Percentiles rank a stretch among this genome's conserved stretches.
Evolutionary conservation across 2,329 filamentous ascomycete species (phyloP).

Genomic region (Aspergillus chevalieri): DNA sequence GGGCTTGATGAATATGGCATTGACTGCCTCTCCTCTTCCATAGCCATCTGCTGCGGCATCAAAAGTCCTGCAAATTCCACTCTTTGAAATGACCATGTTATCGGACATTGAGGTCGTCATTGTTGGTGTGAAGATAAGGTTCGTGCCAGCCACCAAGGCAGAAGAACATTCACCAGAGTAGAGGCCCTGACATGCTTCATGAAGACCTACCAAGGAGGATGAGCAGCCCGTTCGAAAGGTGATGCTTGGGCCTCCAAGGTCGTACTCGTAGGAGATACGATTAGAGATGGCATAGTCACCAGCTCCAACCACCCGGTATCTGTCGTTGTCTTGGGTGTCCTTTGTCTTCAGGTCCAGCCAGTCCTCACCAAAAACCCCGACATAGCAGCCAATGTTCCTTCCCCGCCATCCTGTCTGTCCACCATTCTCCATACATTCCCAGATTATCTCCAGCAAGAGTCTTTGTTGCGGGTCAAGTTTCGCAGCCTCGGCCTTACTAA

Average conservation of each 20-base stretch:
- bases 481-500: conserved; percentile 12
- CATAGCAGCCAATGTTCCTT: conserved; percentile 18
- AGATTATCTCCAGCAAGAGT: conserved; percentile 21
- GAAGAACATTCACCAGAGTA: conserved; percentile 15
- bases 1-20: conserved; percentile 1
- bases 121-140: conserved; percentile 1
- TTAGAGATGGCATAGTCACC: conserved; percentile 11
- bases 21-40: conserved; percentile 1
- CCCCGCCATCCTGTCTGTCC: conserved; percentile 22
- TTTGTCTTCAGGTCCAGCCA: conserved; percentile 9
- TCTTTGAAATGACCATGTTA: background rate
- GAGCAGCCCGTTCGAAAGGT: conserved; percentile 39
- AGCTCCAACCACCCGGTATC: background rate
- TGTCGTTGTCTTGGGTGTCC: conserved; percentile 5
- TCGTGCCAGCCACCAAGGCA: conserved; percentile 30
- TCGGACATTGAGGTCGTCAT: background rate
- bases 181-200: conserved; percentile 21
- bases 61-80: background rate
- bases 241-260: conserved; percentile 22
- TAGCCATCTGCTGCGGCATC: background rate
- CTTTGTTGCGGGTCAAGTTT: conserved; percentile 26
- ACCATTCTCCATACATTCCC: conserved; percentile 24
- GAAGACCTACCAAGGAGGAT: conserved; percentile 31
- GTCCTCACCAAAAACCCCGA: conserved; percentile 14
- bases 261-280: conserved; percentile 16